Evolutionary conservation across 31 red algal genomes (phyloP), one percentile per base, ranked within the genome.

Genomic region (Endocladia muricata): DNA sequence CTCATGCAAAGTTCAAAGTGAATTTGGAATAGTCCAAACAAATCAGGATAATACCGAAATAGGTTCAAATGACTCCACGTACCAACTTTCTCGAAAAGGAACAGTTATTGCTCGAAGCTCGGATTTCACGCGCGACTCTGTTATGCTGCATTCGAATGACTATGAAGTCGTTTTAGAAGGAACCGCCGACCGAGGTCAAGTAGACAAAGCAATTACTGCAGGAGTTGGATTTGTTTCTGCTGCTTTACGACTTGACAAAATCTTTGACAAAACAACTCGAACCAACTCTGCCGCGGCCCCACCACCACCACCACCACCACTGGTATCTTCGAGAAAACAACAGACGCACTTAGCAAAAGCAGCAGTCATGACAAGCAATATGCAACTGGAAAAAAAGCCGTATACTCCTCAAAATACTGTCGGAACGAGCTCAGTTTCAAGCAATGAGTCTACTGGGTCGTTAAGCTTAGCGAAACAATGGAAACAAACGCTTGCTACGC

Each of bases 51-150:
- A n/a, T n/a, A n/a, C n/a, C n/a, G n/a, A n/a, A n/a, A n/a, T n/a
- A n/a, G n/a, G n/a, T n/a, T n/a, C n/a, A n/a, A n/a, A n/a, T n/a
- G n/a, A n/a, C n/a, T n/a, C n/a, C 39, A 29, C 69, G 4, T 23
- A 47, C 37, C 75, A 65, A 11, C 58, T 78, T 8, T 26, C 43
- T 3, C 19, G 71, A 4, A 29, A 37, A 23, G 71, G 81, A 30
- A 85, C 81, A 3, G 68, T 85, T 38, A 51, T 85, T 31, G 81
- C 81, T 26, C 74, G 69, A 21, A 75, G 70, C 61, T 85, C 81
- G 11, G 59, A 85, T 39, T 85, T 73, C 58, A 85, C 81, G 1
- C 19, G 81, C 2, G 81, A 56, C 38, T 61, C 81, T 19, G 69
- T 58, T 29, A 85, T 85, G 40, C 70, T 85, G 8, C 68, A 85